A percentile compares a stretch with the other conserved stretches of the same genome.
Evolutionary conservation across 257 asterid species (phyloP).

Genomic region (Plantago major): DNA sequence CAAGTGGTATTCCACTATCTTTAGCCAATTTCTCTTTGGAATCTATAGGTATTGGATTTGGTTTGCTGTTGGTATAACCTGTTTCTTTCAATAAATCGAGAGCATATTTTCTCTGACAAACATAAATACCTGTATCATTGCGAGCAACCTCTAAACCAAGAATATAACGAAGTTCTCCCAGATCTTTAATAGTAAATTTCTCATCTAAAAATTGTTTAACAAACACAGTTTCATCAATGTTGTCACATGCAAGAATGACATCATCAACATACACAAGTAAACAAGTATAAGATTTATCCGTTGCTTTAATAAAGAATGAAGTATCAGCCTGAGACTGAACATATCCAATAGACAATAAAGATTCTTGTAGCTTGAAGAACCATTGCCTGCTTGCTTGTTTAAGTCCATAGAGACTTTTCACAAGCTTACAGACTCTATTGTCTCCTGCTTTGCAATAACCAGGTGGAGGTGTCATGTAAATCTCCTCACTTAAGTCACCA

Average conservation of each 20-base stretch:
- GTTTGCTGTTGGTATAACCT: not conserved
- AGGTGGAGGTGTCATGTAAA: not conserved
- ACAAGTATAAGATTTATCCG: too few relatives aligned
- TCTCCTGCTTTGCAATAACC: not conserved
- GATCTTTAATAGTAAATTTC: too few relatives aligned
- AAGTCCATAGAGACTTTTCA: not conserved
- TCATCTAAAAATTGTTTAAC: too few relatives aligned
- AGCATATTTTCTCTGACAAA: not conserved
- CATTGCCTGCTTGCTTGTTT: not conserved
- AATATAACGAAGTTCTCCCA: too few relatives aligned
- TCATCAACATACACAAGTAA: too few relatives aligned
- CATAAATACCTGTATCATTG: not conserved
- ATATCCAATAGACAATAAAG: not conserved
- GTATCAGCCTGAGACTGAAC: not conserved
- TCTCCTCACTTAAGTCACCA: not conserved
- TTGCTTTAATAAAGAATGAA: not conserved
- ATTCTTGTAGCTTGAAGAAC: too few relatives aligned
- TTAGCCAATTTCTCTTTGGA: not conserved
- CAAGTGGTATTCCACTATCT: rapidly evolving
- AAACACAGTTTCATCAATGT: too few relatives aligned
- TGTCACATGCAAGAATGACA: too few relatives aligned
- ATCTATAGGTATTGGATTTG: not conserved
- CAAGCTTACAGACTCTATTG: not conserved
- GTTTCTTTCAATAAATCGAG: not conserved
- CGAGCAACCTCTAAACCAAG: not conserved